A percentile compares a stretch with the other conserved stretches of the same genome.
These are phyloP conservation scores for Rhodotorula sp. DNA, from an alignment of 1,284 basidiomycete genomes.

Conservation along the genomic window DNA sequence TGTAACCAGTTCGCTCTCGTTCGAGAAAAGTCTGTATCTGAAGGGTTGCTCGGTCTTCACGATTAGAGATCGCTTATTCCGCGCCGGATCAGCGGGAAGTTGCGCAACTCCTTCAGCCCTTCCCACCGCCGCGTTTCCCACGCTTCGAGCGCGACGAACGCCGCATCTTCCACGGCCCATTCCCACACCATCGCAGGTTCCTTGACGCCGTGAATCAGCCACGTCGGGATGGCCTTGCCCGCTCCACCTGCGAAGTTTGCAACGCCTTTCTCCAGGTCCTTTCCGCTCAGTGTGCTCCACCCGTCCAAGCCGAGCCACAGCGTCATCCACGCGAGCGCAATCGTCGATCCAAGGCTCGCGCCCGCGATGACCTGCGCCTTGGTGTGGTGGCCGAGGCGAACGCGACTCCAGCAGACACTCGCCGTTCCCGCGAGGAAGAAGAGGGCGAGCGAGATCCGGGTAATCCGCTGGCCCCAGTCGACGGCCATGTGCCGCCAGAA, in stretches of 20 bases:
- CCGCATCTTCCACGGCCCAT: constrained; percentile 35
- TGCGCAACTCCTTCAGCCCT: neutral
- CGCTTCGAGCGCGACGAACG: constrained; percentile 27
- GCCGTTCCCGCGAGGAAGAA: constrained; percentile 34
- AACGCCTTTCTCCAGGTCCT: neutral
- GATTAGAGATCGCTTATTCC: neutral
- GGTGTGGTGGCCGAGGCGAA: constrained; percentile 46
- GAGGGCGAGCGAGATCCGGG: constrained; percentile 32
- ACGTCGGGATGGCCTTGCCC: neutral
- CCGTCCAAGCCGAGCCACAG: constrained; percentile 41
- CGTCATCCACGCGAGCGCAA: constrained; percentile 42
- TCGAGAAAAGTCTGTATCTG: no score
- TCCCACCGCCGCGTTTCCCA: constrained; percentile 14
- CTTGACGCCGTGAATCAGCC: constrained; percentile 15
- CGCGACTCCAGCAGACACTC: constrained; percentile 45
- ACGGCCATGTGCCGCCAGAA: constrained; percentile 20
- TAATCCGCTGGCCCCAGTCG: constrained; percentile 20
- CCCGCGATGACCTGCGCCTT: constrained; percentile 46
- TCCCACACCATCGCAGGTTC: constrained; percentile 29
- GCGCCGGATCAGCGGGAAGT: neutral
- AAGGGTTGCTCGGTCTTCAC: no score
- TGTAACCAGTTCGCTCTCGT: no score
- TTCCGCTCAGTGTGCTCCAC: constrained; percentile 1
- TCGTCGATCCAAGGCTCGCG: constrained; percentile 37
- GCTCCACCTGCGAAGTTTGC: no score